Evolutionary conservation across 2,329 filamentous ascomycete species (phyloP), one percentile per base, ranked within the genome.

Genomic region (Calonectria ilicicola): DNA sequence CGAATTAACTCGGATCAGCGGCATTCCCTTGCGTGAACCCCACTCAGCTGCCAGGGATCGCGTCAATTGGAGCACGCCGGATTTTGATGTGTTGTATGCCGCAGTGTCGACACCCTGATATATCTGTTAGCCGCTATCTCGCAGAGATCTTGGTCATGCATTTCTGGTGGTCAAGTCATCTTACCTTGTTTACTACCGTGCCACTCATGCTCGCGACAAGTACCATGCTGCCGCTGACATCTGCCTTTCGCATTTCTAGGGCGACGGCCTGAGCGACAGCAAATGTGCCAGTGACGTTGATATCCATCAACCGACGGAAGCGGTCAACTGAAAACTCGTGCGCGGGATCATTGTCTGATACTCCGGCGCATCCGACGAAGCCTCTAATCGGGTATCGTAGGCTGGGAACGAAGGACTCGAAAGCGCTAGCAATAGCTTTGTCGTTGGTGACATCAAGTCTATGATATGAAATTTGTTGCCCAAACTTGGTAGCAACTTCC

Each of bases 81-180:
- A 85, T 80, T 91, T 91, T 70, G 87, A 89, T 0, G 87, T 84
- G 76, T 90, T 90, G 81, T 91, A 91, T 0, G 83, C 84, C 5
- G 85, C 81, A 5, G 83, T 85, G 26, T 73, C 35, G 47, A 87
- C 81, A 2, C 83, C 84, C 82, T 82, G 12, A 21, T n/a, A 2
- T 7, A n/a, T 9, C n/a, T 21, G 19, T 8, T 46, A 46, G 42
- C 23, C 2, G 17, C 15, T n/a, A n/a, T n/a, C n/a, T n/a, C n/a
- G n/a, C n/a, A n/a, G n/a, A n/a, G n/a, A n/a, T n/a, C n/a, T n/a
- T n/a, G n/a, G n/a, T n/a, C n/a, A n/a, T n/a, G n/a, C n/a, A n/a
- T 46, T 32, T 19, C n/a, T 5, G 19, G 38, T 38, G 32, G 19
- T 7, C 1, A 8, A 77, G 81, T 19, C 77, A 82, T 80, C 85